Evolutionary conservation across 768 basidiomycete genomes (phyloP).

Genomic region (Boletellus sp.): DNA sequence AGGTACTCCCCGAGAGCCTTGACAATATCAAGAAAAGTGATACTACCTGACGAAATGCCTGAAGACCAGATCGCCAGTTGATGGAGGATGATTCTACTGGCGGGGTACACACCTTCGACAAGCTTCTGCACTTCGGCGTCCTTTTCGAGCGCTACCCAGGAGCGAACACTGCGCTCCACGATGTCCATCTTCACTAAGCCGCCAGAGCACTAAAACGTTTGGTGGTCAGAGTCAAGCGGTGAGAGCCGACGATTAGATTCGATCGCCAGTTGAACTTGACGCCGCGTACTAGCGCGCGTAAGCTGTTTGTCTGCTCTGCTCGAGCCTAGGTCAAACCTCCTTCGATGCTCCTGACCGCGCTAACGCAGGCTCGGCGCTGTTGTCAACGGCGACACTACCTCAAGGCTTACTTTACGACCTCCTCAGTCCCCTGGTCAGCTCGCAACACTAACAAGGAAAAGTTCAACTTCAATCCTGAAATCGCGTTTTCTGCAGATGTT

Average conservation of each 20-base stretch:
- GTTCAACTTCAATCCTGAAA: slow-evolving; percentile 73
- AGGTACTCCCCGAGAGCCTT: slow-evolving; percentile 85
- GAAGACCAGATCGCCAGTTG: slow-evolving; percentile 2
- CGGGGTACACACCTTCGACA: slow-evolving; percentile 50
- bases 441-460: slow-evolving; percentile 41
- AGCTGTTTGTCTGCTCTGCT: slow-evolving; percentile 8
- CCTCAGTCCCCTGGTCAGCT: slow-evolving; percentile 10
- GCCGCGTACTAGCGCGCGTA: neutral
- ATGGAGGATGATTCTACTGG: neutral
- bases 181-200: slow-evolving; percentile 34
- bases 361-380: slow-evolving; percentile 16
- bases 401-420: slow-evolving; percentile 26
- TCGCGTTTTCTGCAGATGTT: slow-evolving; percentile 49
- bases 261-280: neutral
- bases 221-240: neutral
- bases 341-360: slow-evolving; percentile 21
- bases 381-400: slow-evolving; percentile 21
- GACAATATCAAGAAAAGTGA: slow-evolving; percentile 72
- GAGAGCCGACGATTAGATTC: slow-evolving; percentile 10
- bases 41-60: slow-evolving; percentile 53
- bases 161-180: slow-evolving; percentile 55
- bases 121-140: slow-evolving; percentile 58
- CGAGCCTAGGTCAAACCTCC: neutral
- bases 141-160: slow-evolving; percentile 66
- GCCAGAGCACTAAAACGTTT: neutral